Evolutionary conservation across 495 filamentous ascomycete species (phyloP).

Genomic region (Lasiosphaeria miniovina): DNA sequence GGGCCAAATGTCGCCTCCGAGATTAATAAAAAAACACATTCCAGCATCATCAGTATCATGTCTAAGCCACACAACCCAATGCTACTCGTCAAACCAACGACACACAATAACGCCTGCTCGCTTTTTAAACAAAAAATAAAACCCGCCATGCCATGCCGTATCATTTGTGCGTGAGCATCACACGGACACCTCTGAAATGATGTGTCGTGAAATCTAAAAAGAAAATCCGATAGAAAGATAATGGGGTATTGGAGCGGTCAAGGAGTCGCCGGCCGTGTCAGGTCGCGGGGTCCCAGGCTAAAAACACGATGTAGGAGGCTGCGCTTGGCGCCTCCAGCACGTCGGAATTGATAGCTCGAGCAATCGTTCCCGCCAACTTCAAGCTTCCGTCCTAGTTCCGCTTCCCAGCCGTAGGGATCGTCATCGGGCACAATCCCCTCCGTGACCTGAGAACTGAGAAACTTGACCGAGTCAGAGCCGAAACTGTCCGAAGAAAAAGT

Average conservation of each 20-base stretch:
- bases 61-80: not conserved
- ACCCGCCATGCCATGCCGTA: slow-evolving; percentile 13
- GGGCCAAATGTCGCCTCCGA: not conserved
- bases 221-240: slow-evolving; percentile 7
- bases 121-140: slow-evolving; percentile 5
- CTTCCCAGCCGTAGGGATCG: slow-evolving; percentile 51
- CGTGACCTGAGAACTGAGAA: not conserved
- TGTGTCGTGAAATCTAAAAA: slow-evolving; percentile 2
- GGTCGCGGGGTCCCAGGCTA: slow-evolving; percentile 21
- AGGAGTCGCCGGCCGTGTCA: slow-evolving; percentile 1
- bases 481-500: slow-evolving; percentile 16
- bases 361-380: slow-evolving; percentile 3
- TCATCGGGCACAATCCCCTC: slow-evolving; percentile 16
- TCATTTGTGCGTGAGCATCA: slow-evolving; percentile 6
- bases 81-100: not conserved
- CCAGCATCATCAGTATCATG: not conserved
- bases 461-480: slow-evolving; percentile 12
- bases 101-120: slow-evolving; percentile 12
- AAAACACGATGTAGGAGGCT: slow-evolving; percentile 47
- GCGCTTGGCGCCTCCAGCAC: slow-evolving; percentile 33
- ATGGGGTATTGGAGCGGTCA: slow-evolving; percentile 5
- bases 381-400: slow-evolving; percentile 32
- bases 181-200: not conserved
- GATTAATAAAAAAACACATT: not conserved
- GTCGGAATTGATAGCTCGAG: slow-evolving; percentile 22